A percentile compares a stretch with the other conserved stretches of the same genome.
These are phyloP conservation scores for Orobanche coerulescens DNA, from an alignment of 257 asterid species.

Conservation along the genomic window DNA sequence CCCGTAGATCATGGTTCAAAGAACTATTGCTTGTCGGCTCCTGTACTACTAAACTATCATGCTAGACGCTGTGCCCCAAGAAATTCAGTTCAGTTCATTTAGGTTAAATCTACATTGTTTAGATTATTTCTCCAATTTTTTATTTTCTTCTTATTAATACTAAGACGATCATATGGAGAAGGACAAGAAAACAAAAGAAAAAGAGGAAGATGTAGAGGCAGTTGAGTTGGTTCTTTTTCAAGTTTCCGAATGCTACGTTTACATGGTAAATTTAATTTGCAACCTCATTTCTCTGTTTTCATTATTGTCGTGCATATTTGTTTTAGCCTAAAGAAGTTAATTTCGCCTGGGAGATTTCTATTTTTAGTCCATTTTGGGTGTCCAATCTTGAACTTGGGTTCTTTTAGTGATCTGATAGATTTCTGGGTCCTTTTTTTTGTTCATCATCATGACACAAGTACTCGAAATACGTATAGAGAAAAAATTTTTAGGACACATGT, in stretches of 20 bases:
- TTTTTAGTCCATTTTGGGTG: background rate
- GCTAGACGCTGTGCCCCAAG: background rate
- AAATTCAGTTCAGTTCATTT: conserved; percentile 20
- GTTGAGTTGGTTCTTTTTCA: conserved; percentile 67
- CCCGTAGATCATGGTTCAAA: background rate
- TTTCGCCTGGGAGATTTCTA: background rate
- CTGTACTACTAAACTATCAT: background rate
- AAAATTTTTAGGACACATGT: no score
- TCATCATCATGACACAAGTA: background rate
- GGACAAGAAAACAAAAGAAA: conserved; percentile 35
- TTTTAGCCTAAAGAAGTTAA: background rate
- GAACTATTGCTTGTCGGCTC: background rate
- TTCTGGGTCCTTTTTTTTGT: background rate
- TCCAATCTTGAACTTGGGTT: conserved; percentile 1
- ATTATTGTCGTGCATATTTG: conserved; percentile 6
- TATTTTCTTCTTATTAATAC: background rate
- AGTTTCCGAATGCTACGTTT: conserved; percentile 84
- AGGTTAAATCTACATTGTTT: conserved; percentile 10
- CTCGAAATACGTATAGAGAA: background rate
- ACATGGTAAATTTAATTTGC: conserved; percentile 46
- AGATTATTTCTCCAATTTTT: background rate
- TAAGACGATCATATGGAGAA: conserved; percentile 40
- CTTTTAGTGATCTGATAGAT: conserved; percentile 17
- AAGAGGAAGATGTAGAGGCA: conserved; percentile 45
- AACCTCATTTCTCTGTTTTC: background rate